Conservation (phyloP, 257 asterid species). For the Solanum clarkiae region DNA sequence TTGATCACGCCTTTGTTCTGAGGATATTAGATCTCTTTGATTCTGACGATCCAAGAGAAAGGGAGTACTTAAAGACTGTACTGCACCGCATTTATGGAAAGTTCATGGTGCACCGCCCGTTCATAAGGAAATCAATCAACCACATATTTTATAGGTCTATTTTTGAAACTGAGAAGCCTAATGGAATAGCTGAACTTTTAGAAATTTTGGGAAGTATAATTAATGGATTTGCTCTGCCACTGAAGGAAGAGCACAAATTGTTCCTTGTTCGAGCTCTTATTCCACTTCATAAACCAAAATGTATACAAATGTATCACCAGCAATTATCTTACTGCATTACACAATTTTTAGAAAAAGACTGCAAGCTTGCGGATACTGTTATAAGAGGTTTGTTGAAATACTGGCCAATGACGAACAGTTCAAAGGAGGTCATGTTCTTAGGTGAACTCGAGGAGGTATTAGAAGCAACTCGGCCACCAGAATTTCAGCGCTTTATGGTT, state of each 20-base stretch:
- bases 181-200: background rate
- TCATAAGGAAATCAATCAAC: background rate
- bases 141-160: background rate
- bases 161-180: background rate
- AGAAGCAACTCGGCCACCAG: too few relatives aligned
- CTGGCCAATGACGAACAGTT: background rate
- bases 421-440: background rate
- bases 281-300: background rate
- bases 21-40: background rate
- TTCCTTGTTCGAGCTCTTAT: background rate
- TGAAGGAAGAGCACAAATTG: background rate
- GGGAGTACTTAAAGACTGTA: background rate
- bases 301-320: background rate
- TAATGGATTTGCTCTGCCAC: background rate
- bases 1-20: background rate
- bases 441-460: too few relatives aligned
- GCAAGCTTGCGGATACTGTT: background rate
- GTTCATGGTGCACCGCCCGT: background rate
- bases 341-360: background rate
- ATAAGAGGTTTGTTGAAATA: background rate
- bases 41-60: background rate
- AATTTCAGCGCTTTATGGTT: too few relatives aligned
- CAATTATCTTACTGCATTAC: background rate
- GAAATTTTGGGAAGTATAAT: background rate
- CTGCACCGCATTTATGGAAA: background rate